Percentiles rank a stretch among this genome's conserved stretches.
phyloP scores from a whole-genome alignment of 2,329 filamentous ascomycete genomes.

The Fusarium humuli region DNA sequence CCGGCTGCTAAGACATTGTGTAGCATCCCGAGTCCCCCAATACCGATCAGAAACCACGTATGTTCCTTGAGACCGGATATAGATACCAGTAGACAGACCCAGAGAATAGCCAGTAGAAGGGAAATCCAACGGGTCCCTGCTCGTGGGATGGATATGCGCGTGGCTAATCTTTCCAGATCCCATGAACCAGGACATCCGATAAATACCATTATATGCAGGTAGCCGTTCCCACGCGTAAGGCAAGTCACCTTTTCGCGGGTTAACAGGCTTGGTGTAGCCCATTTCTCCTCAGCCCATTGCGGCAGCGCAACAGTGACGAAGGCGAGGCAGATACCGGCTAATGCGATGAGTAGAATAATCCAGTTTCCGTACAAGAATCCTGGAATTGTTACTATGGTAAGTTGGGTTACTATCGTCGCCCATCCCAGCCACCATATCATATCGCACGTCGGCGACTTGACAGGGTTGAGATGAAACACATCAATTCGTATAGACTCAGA shows the following conservation, averaged over 20 bases:
- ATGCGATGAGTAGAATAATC: not conserved
- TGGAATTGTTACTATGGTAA: not conserved
- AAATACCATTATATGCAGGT: not conserved
- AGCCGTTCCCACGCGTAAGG: not conserved
- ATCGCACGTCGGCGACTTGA: not conserved
- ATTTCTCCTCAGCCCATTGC: not conserved
- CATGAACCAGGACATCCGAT: not conserved
- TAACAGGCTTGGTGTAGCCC: not conserved
- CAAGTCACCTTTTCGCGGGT: not conserved
- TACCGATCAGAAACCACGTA: not conserved
- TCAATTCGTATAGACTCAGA: not conserved
- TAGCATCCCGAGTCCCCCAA: not conserved
- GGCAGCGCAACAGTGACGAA: not conserved
- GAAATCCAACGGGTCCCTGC: not conserved
- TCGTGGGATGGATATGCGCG: not conserved
- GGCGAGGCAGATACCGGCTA: not conserved
- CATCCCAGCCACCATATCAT: not conserved
- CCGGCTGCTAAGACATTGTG: not conserved
- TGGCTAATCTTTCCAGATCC: not conserved
- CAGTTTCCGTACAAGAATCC: not conserved
- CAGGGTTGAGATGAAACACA: not conserved
- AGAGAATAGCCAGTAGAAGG: not conserved
- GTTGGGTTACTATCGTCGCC: not conserved
- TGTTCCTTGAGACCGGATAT: not conserved
- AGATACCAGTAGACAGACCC: not conserved